phyloP scores from a whole-genome alignment of 495 filamentous ascomycete genomes.

The Symbiotaphrina buchneri region DNA sequence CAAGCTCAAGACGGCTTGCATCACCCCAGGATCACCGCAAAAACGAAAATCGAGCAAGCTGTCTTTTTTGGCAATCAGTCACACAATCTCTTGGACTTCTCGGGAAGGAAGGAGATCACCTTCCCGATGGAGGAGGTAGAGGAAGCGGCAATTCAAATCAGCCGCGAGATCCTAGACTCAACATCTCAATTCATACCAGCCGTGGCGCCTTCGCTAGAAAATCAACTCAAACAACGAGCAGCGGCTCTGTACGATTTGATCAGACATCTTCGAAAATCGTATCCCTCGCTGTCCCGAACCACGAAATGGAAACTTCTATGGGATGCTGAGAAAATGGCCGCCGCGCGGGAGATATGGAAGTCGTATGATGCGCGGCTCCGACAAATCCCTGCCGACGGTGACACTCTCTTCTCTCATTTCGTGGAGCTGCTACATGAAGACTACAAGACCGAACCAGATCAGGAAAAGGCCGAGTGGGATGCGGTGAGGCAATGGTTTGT shows the following conservation, averaged over 20 bases:
- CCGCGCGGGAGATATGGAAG: slow-evolving; percentile 66
- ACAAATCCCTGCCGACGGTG: slow-evolving; percentile 18
- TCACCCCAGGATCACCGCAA: slow-evolving; percentile 33
- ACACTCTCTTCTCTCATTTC: slow-evolving; percentile 37
- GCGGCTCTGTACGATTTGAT: slow-evolving; percentile 51
- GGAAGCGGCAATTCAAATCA: slow-evolving; percentile 54
- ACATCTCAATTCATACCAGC: slow-evolving; percentile 45
- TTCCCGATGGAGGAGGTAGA: slow-evolving; percentile 52
- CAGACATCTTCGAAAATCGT: slow-evolving; percentile 31
- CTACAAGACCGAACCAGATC: slow-evolving; percentile 36
- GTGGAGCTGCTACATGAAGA: slow-evolving; percentile 46
- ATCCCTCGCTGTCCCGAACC: slow-evolving; percentile 29
- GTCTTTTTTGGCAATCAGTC: slow-evolving; percentile 70
- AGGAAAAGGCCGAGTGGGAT: slow-evolving; percentile 40
- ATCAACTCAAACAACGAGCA: slow-evolving; percentile 49
- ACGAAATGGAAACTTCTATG: slow-evolving; percentile 67
- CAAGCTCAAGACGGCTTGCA: slow-evolving; percentile 14
- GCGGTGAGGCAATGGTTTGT: slow-evolving; percentile 63
- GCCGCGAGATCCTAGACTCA: slow-evolving; percentile 61
- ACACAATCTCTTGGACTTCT: slow-evolving; percentile 63
- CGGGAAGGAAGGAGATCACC: slow-evolving; percentile 30
- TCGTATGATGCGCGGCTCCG: slow-evolving; percentile 33
- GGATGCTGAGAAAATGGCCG: slow-evolving; percentile 73
- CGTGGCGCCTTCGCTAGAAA: slow-evolving; percentile 50
- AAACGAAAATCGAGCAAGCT: slow-evolving; percentile 80